Evolutionary conservation across 2,329 filamentous ascomycete genomes (phyloP).

Genomic region (Penicillium sclerotigenum): DNA sequence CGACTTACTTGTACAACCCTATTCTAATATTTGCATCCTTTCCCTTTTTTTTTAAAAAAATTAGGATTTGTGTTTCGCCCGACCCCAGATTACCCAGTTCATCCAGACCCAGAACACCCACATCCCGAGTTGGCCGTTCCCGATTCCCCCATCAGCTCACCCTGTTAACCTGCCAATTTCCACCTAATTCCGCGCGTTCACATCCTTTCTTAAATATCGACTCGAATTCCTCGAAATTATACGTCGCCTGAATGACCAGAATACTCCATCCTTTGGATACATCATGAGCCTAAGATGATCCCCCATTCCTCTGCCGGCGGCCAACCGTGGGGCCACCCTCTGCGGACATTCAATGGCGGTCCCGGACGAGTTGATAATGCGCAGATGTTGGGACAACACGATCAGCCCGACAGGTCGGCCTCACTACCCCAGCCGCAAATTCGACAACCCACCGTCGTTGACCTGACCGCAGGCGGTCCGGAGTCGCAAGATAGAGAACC

Average conservation of each 20-base stretch:
- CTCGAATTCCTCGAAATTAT: not conserved
- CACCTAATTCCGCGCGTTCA: not conserved
- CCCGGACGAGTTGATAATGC: constrained; percentile 27
- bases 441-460: constrained; percentile 35
- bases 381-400: constrained; percentile 23
- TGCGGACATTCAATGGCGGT: constrained; percentile 32
- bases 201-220: not conserved
- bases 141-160: constrained; percentile 1
- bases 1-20: not conserved
- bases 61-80: not conserved
- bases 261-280: constrained; percentile 25
- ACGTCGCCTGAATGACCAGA: constrained; percentile 23
- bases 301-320: constrained; percentile 41
- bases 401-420: constrained; percentile 26
- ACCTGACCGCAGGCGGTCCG: constrained; percentile 32
- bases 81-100: not conserved
- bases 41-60: too few species aligned
- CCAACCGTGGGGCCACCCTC: constrained; percentile 39
- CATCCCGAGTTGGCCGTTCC: not conserved
- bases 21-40: too few species aligned
- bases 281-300: constrained; percentile 43
- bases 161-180: not conserved
- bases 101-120: not conserved
- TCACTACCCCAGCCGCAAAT: constrained; percentile 23
- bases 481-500: constrained; percentile 37